Evolutionary conservation across 2,329 filamentous ascomycete species (phyloP), one percentile per base, ranked within the genome.

Genomic region (Talaromyces sp.): DNA sequence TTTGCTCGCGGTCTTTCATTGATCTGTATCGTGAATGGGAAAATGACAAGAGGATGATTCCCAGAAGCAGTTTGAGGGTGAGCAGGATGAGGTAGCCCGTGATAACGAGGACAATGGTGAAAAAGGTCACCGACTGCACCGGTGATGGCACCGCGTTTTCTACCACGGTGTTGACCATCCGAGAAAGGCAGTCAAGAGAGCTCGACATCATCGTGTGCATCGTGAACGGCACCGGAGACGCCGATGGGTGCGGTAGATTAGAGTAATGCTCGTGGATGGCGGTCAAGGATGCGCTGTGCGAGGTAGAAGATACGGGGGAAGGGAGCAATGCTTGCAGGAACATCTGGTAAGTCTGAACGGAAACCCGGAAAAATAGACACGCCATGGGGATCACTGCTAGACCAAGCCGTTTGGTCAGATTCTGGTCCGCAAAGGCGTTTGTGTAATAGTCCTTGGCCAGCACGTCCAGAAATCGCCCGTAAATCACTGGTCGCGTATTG

Each of bases 391-490:
- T 90, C 33, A 98, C 89, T 0, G 95, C 95, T 0, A 99, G 82
- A 0, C 95, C 95, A 0, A 99, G 85, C 18, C 95, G 87, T 62
- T 93, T 90, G 4, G 92, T 96, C 1, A 99, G 81, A 28, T 96
- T 94, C 30, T 95, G 93, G 28, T 96, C 90, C 12, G 89, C 87
- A 72, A 99, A 99, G 3, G 94, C 94, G 58, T 97, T 94, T 0
- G 92, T 94, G 73, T 99, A 99, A 77, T 99, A 99, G 74, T 99
- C 95, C 75, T 98, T 98, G 67, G 92, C 93, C 7, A 99, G 80
- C 4, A 99, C 91, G 71, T 99, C 96, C 16, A 98, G 84, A 72
- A 95, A 96, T 28, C 92, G 87, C 58, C 87, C 85, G 74, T 99
- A 99, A 61, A 99, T 90, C 6, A 85, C 86, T 3, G 95, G 95